Conservation (phyloP, 2,329 filamentous ascomycete genomes). For the Exophiala bonariae region DNA sequence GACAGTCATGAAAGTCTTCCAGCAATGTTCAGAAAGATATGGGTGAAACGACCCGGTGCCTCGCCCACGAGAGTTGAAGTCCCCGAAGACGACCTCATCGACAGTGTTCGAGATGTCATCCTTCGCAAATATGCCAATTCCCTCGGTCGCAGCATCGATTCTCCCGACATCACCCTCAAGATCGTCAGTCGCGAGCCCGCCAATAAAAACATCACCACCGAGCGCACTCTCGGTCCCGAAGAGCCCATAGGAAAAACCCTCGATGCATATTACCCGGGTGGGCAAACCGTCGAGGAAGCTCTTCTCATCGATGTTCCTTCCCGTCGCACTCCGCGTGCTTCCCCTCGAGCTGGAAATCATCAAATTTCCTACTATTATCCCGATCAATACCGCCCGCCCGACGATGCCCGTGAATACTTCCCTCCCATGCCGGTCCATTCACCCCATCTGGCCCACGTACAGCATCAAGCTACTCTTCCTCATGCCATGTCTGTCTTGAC, state of each 20-base stretch:
- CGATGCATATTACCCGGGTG: slow-evolving; percentile 80
- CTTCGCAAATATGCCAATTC: slow-evolving; percentile 93
- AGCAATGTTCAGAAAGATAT: slow-evolving; percentile 68
- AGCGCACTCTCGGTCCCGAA: slow-evolving; percentile 78
- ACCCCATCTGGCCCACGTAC: slow-evolving; percentile 39
- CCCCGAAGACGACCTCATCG: slow-evolving; percentile 84
- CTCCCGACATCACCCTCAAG: slow-evolving; percentile 81
- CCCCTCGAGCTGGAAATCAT: slow-evolving; percentile 60
- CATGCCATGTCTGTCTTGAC: slow-evolving; percentile 78
- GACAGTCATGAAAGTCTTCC: slow-evolving; percentile 32
- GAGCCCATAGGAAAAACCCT: slow-evolving; percentile 77
- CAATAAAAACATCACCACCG: slow-evolving; percentile 47
- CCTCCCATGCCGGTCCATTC: slow-evolving; percentile 63
- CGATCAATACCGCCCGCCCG: slow-evolving; percentile 66
- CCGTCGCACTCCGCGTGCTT: slow-evolving; percentile 75
- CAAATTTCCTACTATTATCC: slow-evolving; percentile 53
- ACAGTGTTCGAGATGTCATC: slow-evolving; percentile 91
- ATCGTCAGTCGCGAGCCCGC: slow-evolving; percentile 68
- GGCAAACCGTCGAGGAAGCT: slow-evolving; percentile 85
- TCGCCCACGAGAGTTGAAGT: slow-evolving; percentile 87
- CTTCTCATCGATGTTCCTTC: slow-evolving; percentile 83
- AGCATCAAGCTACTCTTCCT: slow-evolving; percentile 36
- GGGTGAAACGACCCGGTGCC: slow-evolving; percentile 84
- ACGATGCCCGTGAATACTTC: slow-evolving; percentile 79
- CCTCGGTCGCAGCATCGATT: slow-evolving; percentile 81